Percentiles rank a stretch among this genome's conserved stretches.
Evolutionary conservation across 1,139 yeast species (phyloP).

Genomic region (Zygosaccharomyces pseudobailii): DNA sequence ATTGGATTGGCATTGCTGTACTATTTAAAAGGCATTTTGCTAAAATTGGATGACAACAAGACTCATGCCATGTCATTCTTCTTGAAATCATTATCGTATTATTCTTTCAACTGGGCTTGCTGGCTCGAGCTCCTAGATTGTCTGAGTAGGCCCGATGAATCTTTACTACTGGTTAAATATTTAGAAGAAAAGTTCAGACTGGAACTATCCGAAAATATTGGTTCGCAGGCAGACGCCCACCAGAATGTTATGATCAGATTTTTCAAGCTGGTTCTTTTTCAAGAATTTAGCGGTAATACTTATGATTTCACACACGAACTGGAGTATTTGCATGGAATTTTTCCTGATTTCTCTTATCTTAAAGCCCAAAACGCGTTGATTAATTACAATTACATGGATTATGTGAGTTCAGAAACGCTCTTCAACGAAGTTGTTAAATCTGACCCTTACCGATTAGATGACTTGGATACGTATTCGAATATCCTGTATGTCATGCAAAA

Average conservation of each 20-base stretch:
- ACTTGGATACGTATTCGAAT: constrained; percentile 86
- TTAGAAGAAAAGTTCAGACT: constrained; percentile 35
- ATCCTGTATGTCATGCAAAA: constrained; percentile 93
- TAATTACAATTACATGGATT: constrained; percentile 76
- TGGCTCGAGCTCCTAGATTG: constrained; percentile 81
- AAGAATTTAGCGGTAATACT: constrained; percentile 74
- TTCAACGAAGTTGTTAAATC: constrained; percentile 67
- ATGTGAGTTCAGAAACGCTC: constrained; percentile 68
- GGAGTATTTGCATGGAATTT: constrained; percentile 43
- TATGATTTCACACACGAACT: constrained; percentile 48
- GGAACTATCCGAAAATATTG: constrained; percentile 11
- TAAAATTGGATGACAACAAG: constrained; percentile 57
- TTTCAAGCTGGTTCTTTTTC: constrained; percentile 65
- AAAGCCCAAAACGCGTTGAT: constrained; percentile 77
- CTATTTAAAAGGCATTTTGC: constrained; percentile 64
- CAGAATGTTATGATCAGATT: constrained; percentile 55
- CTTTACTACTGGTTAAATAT: constrained; percentile 43
- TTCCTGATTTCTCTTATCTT: constrained; percentile 71
- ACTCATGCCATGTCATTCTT: constrained; percentile 56
- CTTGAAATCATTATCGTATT: constrained; percentile 48
- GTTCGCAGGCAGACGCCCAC: constrained; percentile 16
- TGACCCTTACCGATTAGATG: constrained; percentile 90
- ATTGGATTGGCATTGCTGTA: constrained; percentile 44
- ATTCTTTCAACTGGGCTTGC: constrained; percentile 90
- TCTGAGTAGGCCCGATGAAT: constrained; percentile 60